Evolutionary conservation across 208 protist species (phyloP).

Genomic region (Trypanosoma congolense): DNA sequence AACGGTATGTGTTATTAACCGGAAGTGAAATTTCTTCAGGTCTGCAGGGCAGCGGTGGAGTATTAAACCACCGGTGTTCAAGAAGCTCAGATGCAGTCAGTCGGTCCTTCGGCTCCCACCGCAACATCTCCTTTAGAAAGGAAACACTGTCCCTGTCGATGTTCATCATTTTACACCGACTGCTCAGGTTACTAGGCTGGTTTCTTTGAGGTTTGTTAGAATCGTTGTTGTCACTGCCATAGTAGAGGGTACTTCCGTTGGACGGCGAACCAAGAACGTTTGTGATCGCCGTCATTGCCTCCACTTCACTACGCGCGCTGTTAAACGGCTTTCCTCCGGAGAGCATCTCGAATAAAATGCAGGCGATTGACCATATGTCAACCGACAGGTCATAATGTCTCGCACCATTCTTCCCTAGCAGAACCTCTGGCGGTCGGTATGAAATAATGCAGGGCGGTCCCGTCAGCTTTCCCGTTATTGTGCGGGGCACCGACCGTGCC

Average conservation of each 20-base stretch:
- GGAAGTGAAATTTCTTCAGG: slow-evolving; percentile 61
- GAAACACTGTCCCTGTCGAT: slow-evolving; percentile 32
- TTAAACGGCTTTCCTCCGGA: slow-evolving; percentile 93
- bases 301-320: slow-evolving; percentile 41
- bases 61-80: slow-evolving; percentile 67
- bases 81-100: slow-evolving; percentile 45
- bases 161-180: slow-evolving; percentile 40
- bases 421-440: slow-evolving; percentile 79
- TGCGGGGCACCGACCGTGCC: slow-evolving; percentile 37
- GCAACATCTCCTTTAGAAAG: slow-evolving; percentile 77
- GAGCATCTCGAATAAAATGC: slow-evolving; percentile 98
- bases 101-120: slow-evolving; percentile 62
- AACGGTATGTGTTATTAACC: slow-evolving; percentile 58
- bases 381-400: slow-evolving; percentile 88
- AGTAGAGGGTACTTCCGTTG: slow-evolving; percentile 41
- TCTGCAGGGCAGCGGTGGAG: slow-evolving; percentile 43
- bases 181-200: slow-evolving; percentile 36
- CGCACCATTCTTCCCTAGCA: slow-evolving; percentile 38
- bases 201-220: slow-evolving; percentile 22
- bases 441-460: slow-evolving; percentile 61
- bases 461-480: slow-evolving; percentile 43
- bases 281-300: slow-evolving; percentile 55
- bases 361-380: slow-evolving; percentile 94
- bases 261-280: slow-evolving; percentile 77
- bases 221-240: slow-evolving; percentile 13